Percentiles rank a stretch among this genome's conserved stretches.
Evolutionary conservation across 225 moss, liverwort and hornwort genomes (phyloP).

Genomic region (Anthoceros angustus): DNA sequence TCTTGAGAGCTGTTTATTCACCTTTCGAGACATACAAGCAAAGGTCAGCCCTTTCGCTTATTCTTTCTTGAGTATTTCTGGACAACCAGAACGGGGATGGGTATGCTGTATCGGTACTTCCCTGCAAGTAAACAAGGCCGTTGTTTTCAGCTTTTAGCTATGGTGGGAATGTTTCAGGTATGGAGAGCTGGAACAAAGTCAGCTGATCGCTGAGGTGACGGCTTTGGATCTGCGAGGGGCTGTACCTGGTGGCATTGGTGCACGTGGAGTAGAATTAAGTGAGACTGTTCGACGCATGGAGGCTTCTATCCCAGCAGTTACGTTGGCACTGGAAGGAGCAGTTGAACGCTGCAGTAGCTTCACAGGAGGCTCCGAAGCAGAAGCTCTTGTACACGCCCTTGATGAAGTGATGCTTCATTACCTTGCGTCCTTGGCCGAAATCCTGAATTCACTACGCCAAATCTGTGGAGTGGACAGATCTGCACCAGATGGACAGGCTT

Average conservation of each 20-base stretch:
- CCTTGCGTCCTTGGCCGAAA: slow-evolving; percentile 58
- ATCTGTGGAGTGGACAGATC: slow-evolving; percentile 73
- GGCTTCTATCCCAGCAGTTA: slow-evolving; percentile 66
- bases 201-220: slow-evolving; percentile 53
- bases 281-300: slow-evolving; percentile 96
- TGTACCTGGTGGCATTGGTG: slow-evolving; percentile 70
- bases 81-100: no score
- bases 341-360: slow-evolving; percentile 80
- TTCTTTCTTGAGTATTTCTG: neutral
- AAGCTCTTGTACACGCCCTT: slow-evolving; percentile 61
- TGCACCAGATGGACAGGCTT: slow-evolving; percentile 28
- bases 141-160: neutral
- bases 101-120: no score
- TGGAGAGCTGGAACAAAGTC: slow-evolving; percentile 77
- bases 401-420: slow-evolving; percentile 92
- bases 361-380: slow-evolving; percentile 90
- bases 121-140: neutral
- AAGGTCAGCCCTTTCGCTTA: slow-evolving; percentile 27
- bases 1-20: slow-evolving; percentile 64
- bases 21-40: slow-evolving; percentile 83
- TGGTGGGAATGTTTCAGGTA: slow-evolving; percentile 35
- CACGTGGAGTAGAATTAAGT: slow-evolving; percentile 90
- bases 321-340: slow-evolving; percentile 66
- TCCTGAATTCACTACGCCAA: slow-evolving; percentile 71
- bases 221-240: slow-evolving; percentile 65